phyloP scores from a whole-genome alignment of 768 basidiomycete species.

The Cyclocybe aegerita region DNA sequence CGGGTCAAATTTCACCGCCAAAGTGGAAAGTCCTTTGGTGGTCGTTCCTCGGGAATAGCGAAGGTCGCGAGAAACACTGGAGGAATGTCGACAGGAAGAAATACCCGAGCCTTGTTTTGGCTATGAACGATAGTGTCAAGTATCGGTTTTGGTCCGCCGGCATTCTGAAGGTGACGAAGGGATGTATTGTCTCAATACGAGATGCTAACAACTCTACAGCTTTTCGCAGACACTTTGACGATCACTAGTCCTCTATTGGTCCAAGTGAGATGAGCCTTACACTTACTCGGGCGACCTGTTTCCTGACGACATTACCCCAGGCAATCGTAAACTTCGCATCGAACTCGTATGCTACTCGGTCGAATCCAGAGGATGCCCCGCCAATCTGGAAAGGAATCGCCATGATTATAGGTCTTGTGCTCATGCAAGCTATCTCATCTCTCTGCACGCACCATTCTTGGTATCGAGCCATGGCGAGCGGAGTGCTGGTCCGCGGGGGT shows the following conservation, averaged over 20 bases:
- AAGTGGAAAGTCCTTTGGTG: constrained; percentile 57
- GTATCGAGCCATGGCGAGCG: constrained; percentile 67
- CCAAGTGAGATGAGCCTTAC: no score
- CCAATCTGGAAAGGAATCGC: constrained; percentile 61
- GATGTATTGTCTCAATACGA: no score
- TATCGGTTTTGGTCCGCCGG: constrained; percentile 81
- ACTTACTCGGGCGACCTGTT: no score
- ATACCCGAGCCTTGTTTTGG: constrained; percentile 59
- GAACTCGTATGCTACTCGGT: constrained; percentile 52
- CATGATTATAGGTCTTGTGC: constrained; percentile 67
- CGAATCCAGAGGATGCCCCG: constrained; percentile 31
- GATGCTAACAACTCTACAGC: no score
- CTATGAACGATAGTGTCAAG: constrained; percentile 74
- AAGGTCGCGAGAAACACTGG: constrained; percentile 62
- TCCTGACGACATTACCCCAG: constrained; percentile 26
- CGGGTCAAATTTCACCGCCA: constrained; percentile 57
- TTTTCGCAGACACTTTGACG: constrained; percentile 34
- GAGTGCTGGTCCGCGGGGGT: constrained; percentile 82
- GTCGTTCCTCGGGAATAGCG: constrained; percentile 51
- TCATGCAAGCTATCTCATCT: constrained; percentile 64
- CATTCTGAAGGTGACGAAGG: constrained; percentile 48
- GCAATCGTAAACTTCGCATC: constrained; percentile 69
- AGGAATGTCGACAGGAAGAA: constrained; percentile 59
- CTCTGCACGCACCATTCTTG: constrained; percentile 79
- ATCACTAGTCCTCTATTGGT: constrained; percentile 39